Evolutionary conservation across 768 basidiomycete species (phyloP).

Genomic region (Collybiopsis luxurians): DNA sequence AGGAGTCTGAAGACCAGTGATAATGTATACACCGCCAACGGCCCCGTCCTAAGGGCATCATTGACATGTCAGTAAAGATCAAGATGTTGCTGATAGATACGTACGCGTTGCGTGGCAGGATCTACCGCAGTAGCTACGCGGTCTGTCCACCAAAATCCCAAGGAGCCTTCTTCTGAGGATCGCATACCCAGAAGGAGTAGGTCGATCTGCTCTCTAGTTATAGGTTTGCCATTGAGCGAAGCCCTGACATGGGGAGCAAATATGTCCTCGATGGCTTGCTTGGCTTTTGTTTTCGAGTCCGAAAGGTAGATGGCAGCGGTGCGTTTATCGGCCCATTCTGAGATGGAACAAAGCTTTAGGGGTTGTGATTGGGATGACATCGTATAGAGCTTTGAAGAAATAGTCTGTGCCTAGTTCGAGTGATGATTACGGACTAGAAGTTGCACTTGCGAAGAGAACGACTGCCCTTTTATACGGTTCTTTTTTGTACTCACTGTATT

Average conservation of each 20-base stretch:
- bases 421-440: too few species aligned
- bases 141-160: neutral
- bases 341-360: neutral
- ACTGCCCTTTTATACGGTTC: too few species aligned
- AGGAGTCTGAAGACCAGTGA: neutral
- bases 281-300: neutral
- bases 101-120: neutral
- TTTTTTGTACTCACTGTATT: too few species aligned
- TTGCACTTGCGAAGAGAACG: too few species aligned
- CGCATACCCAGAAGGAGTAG: neutral
- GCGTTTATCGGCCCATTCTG: neutral
- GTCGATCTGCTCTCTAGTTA: neutral
- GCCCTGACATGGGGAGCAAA: neutral
- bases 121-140: neutral
- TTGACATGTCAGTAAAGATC: neutral
- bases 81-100: neutral
- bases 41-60: neutral
- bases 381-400: too few species aligned
- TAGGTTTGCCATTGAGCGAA: neutral
- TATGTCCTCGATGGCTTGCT: neutral
- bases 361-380: too few species aligned
- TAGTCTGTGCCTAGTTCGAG: too few species aligned
- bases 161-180: neutral
- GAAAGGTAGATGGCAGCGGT: neutral
- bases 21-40: neutral